Conservation (phyloP, 1,284 basidiomycete genomes). For the Sutorius eximius region DNA sequence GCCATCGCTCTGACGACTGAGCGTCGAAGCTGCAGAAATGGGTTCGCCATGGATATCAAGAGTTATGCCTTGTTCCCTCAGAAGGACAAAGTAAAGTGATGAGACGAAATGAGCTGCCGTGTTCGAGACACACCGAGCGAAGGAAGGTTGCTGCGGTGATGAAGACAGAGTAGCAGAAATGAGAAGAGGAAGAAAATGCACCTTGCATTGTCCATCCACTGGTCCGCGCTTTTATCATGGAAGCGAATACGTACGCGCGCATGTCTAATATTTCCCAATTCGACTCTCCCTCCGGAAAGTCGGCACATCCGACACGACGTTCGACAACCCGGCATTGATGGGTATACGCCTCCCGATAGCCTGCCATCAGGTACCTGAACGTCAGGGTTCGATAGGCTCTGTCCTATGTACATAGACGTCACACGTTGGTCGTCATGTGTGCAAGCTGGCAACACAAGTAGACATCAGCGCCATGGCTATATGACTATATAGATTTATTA, state of each 20-base stretch:
- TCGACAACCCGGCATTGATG: background rate
- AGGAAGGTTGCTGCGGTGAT: background rate
- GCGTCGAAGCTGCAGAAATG: conserved; percentile 11
- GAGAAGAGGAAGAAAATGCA: background rate
- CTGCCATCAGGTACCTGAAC: background rate
- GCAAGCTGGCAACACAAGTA: background rate
- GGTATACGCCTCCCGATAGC: background rate
- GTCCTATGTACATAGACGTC: background rate
- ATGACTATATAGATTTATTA: background rate
- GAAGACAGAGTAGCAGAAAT: background rate
- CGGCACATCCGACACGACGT: background rate
- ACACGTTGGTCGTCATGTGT: background rate
- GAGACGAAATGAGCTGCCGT: background rate
- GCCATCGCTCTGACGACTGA: conserved; percentile 23
- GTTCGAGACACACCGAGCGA: background rate
- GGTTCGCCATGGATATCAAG: conserved; percentile 9
- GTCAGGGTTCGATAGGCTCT: background rate
- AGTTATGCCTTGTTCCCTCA: background rate
- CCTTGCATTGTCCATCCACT: no score
- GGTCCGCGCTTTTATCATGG: background rate
- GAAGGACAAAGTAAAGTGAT: background rate
- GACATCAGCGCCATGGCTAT: background rate
- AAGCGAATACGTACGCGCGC: no score
- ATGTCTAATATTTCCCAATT: background rate
- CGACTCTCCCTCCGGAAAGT: background rate